Percentiles rank a stretch among this genome's conserved stretches.
Conservation (phyloP, 495 filamentous ascomycete genomes). For the Aspergillus steynii region DNA sequence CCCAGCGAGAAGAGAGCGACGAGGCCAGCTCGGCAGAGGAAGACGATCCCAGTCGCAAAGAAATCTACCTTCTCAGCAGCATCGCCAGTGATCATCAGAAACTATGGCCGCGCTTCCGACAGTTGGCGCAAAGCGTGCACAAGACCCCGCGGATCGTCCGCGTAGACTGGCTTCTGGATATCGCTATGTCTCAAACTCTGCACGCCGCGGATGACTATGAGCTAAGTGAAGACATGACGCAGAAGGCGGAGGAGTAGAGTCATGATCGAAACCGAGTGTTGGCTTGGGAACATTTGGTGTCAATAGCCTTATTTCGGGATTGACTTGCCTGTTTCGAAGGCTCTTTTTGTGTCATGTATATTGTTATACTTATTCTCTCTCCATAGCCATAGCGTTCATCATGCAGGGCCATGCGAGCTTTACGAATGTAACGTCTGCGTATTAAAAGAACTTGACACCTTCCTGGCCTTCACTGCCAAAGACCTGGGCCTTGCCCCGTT, state of each 20-base stretch:
- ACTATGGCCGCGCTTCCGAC: slow-evolving; percentile 78
- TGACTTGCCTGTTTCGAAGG: neutral
- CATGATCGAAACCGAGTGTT: slow-evolving; percentile 4
- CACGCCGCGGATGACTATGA: slow-evolving; percentile 64
- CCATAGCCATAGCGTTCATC: neutral
- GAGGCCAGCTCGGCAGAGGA: slow-evolving; percentile 54
- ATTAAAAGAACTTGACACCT: slow-evolving; percentile 95
- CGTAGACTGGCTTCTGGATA: slow-evolving; percentile 85
- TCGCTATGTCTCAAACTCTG: slow-evolving; percentile 81
- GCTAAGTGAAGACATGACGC: slow-evolving; percentile 38
- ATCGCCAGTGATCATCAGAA: slow-evolving; percentile 61
- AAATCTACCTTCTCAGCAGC: slow-evolving; percentile 76
- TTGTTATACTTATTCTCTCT: slow-evolving; percentile 1
- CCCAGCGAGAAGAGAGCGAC: slow-evolving; percentile 48
- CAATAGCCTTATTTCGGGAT: neutral
- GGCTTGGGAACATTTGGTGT: slow-evolving; percentile 5
- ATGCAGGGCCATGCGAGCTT: neutral
- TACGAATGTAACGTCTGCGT: slow-evolving; percentile 3
- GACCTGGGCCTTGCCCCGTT: slow-evolving; percentile 87
- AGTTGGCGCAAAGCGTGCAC: slow-evolving; percentile 68
- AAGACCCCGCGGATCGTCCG: slow-evolving; percentile 75
- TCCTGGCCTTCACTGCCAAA: slow-evolving; percentile 83
- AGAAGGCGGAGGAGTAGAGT: slow-evolving; percentile 28
- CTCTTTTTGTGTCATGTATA: slow-evolving; percentile 7
- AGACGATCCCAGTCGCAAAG: slow-evolving; percentile 56